phyloP scores from a whole-genome alignment of 495 filamentous ascomycete genomes.

The Neohortaea acidophila region DNA sequence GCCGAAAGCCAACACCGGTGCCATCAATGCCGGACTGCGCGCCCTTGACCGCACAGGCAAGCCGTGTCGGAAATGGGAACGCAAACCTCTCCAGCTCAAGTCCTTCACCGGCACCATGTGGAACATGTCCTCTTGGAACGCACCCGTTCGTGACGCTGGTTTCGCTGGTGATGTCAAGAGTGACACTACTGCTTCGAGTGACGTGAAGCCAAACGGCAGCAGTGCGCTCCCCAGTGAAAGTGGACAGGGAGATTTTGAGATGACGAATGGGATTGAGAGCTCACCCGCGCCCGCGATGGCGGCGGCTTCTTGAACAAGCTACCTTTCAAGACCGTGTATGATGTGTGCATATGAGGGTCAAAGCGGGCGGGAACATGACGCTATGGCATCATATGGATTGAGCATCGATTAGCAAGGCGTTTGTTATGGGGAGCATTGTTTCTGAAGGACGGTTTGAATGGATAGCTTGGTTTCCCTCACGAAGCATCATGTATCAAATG shows the following conservation, averaged over 20 bases:
- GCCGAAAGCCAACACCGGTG: conserved; percentile 93
- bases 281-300: conserved; percentile 10
- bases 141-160: conserved; percentile 39
- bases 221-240: conserved; percentile 55
- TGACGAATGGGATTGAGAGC: conserved; percentile 12
- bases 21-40: conserved; percentile 90
- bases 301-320: not conserved
- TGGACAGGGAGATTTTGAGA: conserved; percentile 20
- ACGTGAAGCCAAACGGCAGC: conserved; percentile 61
- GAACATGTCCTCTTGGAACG: conserved; percentile 72
- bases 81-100: conserved; percentile 66
- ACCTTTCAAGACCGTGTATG: too few relatives aligned
- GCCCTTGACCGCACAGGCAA: conserved; percentile 82
- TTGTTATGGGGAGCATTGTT: too few relatives aligned
- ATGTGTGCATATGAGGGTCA: too few relatives aligned
- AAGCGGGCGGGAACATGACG: too few relatives aligned
- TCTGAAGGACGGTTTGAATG: too few relatives aligned
- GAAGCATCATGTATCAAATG: too few relatives aligned
- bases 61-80: conserved; percentile 82
- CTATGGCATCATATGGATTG: too few relatives aligned
- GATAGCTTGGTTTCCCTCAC: too few relatives aligned
- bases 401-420: too few relatives aligned
- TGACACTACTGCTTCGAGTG: conserved; percentile 48
- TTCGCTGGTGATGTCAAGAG: conserved; percentile 31
- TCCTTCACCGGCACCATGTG: conserved; percentile 84